Base-by-base conservation (phyloP, 306 rosid genomes). In the Lagenaria siceraria region DNA sequence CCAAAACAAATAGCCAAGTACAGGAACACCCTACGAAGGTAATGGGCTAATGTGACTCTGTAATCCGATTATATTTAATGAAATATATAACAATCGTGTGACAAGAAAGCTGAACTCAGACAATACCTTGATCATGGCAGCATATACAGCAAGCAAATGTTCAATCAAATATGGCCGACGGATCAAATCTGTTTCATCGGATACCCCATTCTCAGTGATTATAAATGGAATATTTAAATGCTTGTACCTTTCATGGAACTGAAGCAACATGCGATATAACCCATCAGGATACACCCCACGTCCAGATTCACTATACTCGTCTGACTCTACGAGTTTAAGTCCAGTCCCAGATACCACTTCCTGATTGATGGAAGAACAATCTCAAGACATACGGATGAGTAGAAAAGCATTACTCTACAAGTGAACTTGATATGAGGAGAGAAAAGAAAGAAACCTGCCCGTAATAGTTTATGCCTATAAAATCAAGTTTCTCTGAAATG, bases 241-340 rank as follows among this genome's bases (percentile, higher is more conserved):
- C 77, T 87, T 88, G 88, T 95, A 92, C 85, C 93, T 89, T 84
- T 92, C 97, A 87, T 92, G 93, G 85, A 81, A 95, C 87, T 87
- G 91, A 82, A 95, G 97, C 83, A 95, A 81, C 91, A 87, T 86
- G 75, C 97, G 97, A 75, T 88, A 95, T 79, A 95, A 84, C 65
- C 99, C 99, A 87, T 95, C 99, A 2, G 99, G 99, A 87, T 92
- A 95, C 79, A 95, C 95, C 81, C 96, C 99, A 18, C 97, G 97
- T 59, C 99, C 99, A 70, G 99, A 95, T 89, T 95, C 97, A 84
- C 97, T 92, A 80, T 90, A 95, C 86, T 95, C 97, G n/a, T 92
- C 99, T 2, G 85, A 84, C 82, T 87, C 97, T 69, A 84, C 97
- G 77, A 90, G 96, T 86, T 92, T 92, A 79, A 92, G 87, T 85